Percentiles rank a stretch among this genome's conserved stretches.
phyloP scores from a whole-genome alignment of 768 basidiomycete genomes.

The Boletus patriciae region DNA sequence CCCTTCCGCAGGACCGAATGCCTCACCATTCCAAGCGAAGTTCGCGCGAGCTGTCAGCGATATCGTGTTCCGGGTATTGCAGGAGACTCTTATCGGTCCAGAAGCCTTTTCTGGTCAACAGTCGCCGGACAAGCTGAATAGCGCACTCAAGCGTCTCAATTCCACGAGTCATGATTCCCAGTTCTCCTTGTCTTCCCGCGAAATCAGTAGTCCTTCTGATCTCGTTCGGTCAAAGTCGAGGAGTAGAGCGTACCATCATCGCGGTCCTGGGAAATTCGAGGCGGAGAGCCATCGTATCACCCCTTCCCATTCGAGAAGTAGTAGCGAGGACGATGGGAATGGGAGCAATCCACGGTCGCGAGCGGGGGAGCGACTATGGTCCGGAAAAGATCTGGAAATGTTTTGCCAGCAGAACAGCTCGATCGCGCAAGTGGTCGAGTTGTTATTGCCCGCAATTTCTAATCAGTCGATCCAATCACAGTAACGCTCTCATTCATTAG shows the following conservation, averaged over 20 bases:
- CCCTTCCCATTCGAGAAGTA: constrained; percentile 27
- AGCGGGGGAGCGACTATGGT: constrained; percentile 59
- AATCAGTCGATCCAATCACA: constrained; percentile 36
- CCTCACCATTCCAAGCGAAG: constrained; percentile 39
- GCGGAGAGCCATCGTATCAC: constrained; percentile 41
- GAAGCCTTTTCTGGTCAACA: constrained; percentile 22
- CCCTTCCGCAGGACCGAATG: constrained; percentile 27
- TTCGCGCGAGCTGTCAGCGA: constrained; percentile 68
- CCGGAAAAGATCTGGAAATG: constrained; percentile 78
- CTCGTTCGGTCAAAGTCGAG: constrained; percentile 69
- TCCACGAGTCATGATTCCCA: constrained; percentile 21
- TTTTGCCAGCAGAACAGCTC: constrained; percentile 90
- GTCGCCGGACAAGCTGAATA: constrained; percentile 33
- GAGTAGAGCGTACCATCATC: constrained; percentile 64
- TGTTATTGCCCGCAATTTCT: constrained; percentile 52
- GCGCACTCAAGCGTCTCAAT: constrained; percentile 36
- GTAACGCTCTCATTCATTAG: constrained; percentile 14
- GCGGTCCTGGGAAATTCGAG: constrained; percentile 65
- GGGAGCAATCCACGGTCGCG: constrained; percentile 35
- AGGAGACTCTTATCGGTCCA: constrained; percentile 71
- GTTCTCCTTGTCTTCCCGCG: constrained; percentile 27
- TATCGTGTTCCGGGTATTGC: constrained; percentile 80
- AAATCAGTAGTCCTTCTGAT: constrained; percentile 26
- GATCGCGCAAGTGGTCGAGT: constrained; percentile 70
- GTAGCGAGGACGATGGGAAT: constrained; percentile 34